A percentile compares a stretch with the other conserved stretches of the same genome.
These are phyloP conservation scores for Sarocladium oryzae DNA, from an alignment of 2,329 filamentous ascomycete genomes.

Conservation along the genomic window DNA sequence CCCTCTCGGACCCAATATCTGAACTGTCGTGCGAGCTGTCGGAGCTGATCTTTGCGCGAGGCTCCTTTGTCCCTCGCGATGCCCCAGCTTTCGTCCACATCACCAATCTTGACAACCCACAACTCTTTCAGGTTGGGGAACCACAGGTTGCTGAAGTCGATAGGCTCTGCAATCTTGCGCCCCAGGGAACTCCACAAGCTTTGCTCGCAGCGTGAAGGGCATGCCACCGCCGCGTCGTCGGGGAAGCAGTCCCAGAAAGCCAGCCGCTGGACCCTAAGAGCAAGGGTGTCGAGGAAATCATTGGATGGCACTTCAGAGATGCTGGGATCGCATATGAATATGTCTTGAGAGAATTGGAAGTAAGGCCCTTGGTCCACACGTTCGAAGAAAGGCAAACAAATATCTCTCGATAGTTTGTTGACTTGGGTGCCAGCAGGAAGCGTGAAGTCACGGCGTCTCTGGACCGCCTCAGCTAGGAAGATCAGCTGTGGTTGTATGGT, in stretches of 20 bases:
- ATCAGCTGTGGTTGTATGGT: conserved; percentile 30
- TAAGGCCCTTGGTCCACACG: conserved; percentile 27
- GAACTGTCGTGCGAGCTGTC: conserved; percentile 29
- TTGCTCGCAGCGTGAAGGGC: conserved; percentile 26
- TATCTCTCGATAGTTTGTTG: conserved; percentile 27
- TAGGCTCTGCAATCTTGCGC: conserved; percentile 22
- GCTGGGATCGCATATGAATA: conserved; percentile 30
- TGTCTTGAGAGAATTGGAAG: conserved; percentile 30
- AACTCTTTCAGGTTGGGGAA: conserved; percentile 31
- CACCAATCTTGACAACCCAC: conserved; percentile 34
- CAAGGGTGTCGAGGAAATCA: conserved; percentile 24
- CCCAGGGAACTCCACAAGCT: conserved; percentile 28
- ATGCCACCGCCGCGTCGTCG: conserved; percentile 29
- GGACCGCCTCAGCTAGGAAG: conserved; percentile 28
- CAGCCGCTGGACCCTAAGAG: conserved; percentile 25
- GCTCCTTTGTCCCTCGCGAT: conserved; percentile 25
- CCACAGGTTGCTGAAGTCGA: conserved; percentile 31
- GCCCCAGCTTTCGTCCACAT: conserved; percentile 30
- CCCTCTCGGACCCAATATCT: conserved; percentile 32
- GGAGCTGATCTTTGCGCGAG: conserved; percentile 22
- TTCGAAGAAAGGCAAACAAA: conserved; percentile 29
- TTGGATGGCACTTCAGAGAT: conserved; percentile 27
- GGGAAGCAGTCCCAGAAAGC: conserved; percentile 35
- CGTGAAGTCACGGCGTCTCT: conserved; percentile 23
- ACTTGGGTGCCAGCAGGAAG: conserved; percentile 30